Percentiles rank a stretch among this genome's conserved stretches.
Conservation (phyloP, 352 stramenopile genomes). For the Pythium utonaiense region DNA sequence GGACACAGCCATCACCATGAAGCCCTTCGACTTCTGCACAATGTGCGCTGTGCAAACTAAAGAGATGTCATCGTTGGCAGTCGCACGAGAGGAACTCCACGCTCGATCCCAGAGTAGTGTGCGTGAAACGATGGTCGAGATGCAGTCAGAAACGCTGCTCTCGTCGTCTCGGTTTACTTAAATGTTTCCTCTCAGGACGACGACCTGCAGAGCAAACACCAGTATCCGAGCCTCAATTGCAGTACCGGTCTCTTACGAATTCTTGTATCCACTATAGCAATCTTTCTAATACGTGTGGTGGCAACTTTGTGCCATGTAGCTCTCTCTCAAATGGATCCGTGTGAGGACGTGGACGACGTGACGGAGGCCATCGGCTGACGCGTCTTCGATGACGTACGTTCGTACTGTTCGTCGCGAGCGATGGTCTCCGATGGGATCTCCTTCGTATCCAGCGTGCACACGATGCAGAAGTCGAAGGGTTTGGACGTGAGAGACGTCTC, state of each 20-base stretch:
- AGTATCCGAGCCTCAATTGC: no score
- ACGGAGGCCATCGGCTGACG: not conserved
- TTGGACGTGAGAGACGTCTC: not conserved
- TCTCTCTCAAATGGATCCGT: not conserved
- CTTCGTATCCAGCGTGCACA: constrained; percentile 12
- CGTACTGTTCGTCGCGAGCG: constrained; percentile 3
- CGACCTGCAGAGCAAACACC: no score
- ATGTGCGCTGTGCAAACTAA: constrained; percentile 3
- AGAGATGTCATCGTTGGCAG: not conserved
- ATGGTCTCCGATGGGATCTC: constrained; percentile 2
- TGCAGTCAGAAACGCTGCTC: not conserved
- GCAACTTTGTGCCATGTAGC: no score
- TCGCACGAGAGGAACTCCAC: constrained; percentile 1
- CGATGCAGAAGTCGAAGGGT: constrained; percentile 9
- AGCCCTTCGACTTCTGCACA: constrained; percentile 5
- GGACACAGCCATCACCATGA: not conserved
- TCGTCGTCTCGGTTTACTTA: not conserved
- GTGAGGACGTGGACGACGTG: not conserved
- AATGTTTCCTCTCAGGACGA: no score
- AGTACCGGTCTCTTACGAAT: no score
- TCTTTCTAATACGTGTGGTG: no score
- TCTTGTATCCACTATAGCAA: no score
- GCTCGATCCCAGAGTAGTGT: not conserved
- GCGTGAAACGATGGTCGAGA: not conserved
- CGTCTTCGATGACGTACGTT: not conserved